These are phyloP conservation scores for Glycine tomentella DNA, from an alignment of 306 rosid genomes.

Conservation along the genomic window DNA sequence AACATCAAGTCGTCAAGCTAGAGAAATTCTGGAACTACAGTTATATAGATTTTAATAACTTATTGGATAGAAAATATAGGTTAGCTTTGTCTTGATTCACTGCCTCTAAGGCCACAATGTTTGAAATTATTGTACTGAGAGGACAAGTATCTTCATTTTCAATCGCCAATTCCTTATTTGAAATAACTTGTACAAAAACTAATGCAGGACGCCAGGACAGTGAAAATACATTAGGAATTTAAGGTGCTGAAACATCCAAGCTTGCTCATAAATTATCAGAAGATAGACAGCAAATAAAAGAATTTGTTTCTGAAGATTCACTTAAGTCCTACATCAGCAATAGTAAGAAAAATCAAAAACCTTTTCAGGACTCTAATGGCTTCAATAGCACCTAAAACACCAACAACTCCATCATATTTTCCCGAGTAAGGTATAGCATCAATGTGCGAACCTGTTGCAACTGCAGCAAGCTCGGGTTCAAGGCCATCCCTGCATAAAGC, in stretches of 20 bases:
- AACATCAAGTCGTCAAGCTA: slow-evolving; percentile 22
- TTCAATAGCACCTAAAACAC: slow-evolving; percentile 98
- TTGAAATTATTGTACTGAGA: slow-evolving; percentile 14
- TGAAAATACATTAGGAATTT: slow-evolving; percentile 27
- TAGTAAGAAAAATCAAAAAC: slow-evolving; percentile 52
- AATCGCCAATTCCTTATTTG: not conserved
- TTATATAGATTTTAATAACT: slow-evolving; percentile 10
- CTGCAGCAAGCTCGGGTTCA: slow-evolving; percentile 81
- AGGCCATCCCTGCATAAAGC: slow-evolving; percentile 72
- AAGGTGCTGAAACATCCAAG: slow-evolving; percentile 33
- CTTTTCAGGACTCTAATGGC: slow-evolving; percentile 86
- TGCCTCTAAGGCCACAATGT: slow-evolving; percentile 10
- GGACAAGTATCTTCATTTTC: not conserved
- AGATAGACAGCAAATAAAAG: slow-evolving; percentile 32
- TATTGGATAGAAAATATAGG: slow-evolving; percentile 22
- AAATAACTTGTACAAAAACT: not conserved
- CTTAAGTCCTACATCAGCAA: slow-evolving; percentile 17
- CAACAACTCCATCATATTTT: slow-evolving; percentile 95
- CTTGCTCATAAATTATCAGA: slow-evolving; percentile 25
- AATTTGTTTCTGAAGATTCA: slow-evolving; percentile 10
- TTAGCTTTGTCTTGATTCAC: slow-evolving; percentile 15
- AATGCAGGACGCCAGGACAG: not conserved
- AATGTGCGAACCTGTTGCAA: slow-evolving; percentile 92
- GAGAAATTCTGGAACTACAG: slow-evolving; percentile 15
- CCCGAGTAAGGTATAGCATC: slow-evolving; percentile 99